Conservation (phyloP, 1,139 yeast species). For the Zhuliangozyma blackwelliae region DNA sequence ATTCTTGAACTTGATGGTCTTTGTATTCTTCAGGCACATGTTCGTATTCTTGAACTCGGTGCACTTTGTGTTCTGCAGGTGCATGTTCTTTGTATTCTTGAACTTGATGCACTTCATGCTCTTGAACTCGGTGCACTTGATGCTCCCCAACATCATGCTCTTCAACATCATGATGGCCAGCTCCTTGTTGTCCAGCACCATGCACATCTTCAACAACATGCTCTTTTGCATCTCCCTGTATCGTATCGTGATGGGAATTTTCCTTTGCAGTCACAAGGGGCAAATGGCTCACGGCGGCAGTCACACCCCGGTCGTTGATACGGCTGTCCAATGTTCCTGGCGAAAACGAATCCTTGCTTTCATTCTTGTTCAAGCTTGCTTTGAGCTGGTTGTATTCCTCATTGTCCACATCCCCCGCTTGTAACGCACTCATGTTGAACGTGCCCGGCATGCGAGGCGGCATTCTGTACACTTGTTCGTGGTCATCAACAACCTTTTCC, state of each 20-base stretch:
- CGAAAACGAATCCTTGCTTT: conserved; percentile 3
- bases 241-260: conserved; percentile 2
- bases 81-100: no score
- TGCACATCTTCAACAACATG: background rate
- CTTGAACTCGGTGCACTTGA: no score
- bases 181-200: background rate
- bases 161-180: no score
- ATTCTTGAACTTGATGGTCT: background rate
- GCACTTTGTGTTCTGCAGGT: no score
- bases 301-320: no score
- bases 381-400: conserved; percentile 10
- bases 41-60: background rate
- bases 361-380: conserved; percentile 5
- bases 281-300: no score
- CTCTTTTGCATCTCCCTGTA: conserved; percentile 2
- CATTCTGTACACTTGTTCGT: conserved; percentile 4
- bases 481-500: background rate
- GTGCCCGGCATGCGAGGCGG: conserved; percentile 62
- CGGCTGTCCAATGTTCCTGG: no score
- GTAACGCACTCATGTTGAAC: conserved; percentile 52
- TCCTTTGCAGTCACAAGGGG: background rate
- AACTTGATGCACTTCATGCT: no score
- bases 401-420: conserved; percentile 18
- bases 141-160: no score
- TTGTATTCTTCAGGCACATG: background rate